These are phyloP conservation scores for Coemansia biformis DNA, from an alignment of 192 early-diverging fungal species.

Conservation along the genomic window DNA sequence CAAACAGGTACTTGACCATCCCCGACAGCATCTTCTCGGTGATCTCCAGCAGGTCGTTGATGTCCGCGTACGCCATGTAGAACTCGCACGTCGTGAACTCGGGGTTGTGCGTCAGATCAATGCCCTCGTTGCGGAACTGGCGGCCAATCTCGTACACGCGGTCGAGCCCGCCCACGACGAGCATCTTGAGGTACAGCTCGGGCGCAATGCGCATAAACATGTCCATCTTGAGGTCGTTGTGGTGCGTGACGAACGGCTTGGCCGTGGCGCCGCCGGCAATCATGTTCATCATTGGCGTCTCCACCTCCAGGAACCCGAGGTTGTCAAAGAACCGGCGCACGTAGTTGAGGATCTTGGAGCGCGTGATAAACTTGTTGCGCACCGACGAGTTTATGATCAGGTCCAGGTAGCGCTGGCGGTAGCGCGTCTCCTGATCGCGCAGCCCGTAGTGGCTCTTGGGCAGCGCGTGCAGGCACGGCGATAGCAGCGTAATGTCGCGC, in stretches of 20 bases:
- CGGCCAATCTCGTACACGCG: slow-evolving; percentile 99
- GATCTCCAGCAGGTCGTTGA: slow-evolving; percentile 94
- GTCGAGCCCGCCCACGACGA: slow-evolving; percentile 96
- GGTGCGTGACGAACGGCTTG: slow-evolving; percentile 98
- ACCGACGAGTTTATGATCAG: slow-evolving; percentile 98
- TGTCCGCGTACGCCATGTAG: slow-evolving; percentile 99
- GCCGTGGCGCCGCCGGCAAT: slow-evolving; percentile 98
- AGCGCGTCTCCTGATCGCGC: slow-evolving; percentile 95
- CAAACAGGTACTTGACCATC: slow-evolving; percentile 92
- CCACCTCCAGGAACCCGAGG: slow-evolving; percentile 95
- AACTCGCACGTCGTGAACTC: slow-evolving; percentile 99
- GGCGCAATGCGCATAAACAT: slow-evolving; percentile 99
- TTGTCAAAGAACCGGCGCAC: slow-evolving; percentile 92
- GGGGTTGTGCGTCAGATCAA: slow-evolving; percentile 99
- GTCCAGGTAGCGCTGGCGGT: slow-evolving; percentile 97
- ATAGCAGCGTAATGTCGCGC: slow-evolving; percentile 75
- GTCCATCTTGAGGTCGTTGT: slow-evolving; percentile 98
- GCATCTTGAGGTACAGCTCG: slow-evolving; percentile 96
- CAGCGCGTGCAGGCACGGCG: slow-evolving; percentile 93
- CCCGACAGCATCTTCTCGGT: slow-evolving; percentile 83
- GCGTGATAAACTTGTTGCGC: slow-evolving; percentile 88
- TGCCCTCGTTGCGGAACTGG: slow-evolving; percentile 98
- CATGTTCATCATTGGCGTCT: slow-evolving; percentile 99
- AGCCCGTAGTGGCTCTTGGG: slow-evolving; percentile 94
- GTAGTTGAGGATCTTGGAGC: slow-evolving; percentile 94